Evolutionary conservation across 495 filamentous ascomycete species (phyloP).

Genomic region (Penicillium manginii): DNA sequence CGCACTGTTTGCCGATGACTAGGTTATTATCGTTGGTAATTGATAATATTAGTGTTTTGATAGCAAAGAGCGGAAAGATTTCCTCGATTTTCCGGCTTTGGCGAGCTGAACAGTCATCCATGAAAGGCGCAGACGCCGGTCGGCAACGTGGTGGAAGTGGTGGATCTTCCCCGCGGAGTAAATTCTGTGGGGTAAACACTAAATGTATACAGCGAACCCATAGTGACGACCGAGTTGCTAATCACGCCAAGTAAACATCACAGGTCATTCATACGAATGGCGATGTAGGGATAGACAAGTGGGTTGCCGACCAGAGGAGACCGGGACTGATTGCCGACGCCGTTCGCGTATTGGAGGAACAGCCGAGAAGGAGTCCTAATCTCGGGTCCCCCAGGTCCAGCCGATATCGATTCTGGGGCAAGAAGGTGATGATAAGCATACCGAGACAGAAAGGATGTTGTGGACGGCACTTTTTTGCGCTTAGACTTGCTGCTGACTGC

Average conservation of each 20-base stretch:
- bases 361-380: conserved; percentile 25
- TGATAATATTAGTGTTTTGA: not conserved
- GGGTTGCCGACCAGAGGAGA: conserved; percentile 16
- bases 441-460: conserved; percentile 2
- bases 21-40: not conserved
- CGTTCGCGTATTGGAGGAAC: conserved; percentile 17
- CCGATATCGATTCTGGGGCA: conserved; percentile 1
- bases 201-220: conserved; percentile 1
- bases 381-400: conserved; percentile 9
- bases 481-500: conserved; percentile 6
- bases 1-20: conserved; percentile 11
- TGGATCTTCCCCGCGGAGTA: conserved; percentile 28
- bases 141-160: conserved; percentile 21
- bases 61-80: conserved; percentile 10
- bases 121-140: not conserved
- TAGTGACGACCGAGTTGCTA: conserved; percentile 2
- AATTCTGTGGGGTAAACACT: conserved; percentile 30
- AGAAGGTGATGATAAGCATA: not conserved
- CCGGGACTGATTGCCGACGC: conserved; percentile 22
- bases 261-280: not conserved
- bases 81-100: conserved; percentile 2
- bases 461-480: conserved; percentile 5
- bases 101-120: conserved; percentile 6
- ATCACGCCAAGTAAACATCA: conserved; percentile 4
- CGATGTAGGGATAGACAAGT: conserved; percentile 8